Evolutionary conservation across 805 yeast species (phyloP), one percentile per base, ranked within the genome.

Genomic region (Saccharomyces jurei): DNA sequence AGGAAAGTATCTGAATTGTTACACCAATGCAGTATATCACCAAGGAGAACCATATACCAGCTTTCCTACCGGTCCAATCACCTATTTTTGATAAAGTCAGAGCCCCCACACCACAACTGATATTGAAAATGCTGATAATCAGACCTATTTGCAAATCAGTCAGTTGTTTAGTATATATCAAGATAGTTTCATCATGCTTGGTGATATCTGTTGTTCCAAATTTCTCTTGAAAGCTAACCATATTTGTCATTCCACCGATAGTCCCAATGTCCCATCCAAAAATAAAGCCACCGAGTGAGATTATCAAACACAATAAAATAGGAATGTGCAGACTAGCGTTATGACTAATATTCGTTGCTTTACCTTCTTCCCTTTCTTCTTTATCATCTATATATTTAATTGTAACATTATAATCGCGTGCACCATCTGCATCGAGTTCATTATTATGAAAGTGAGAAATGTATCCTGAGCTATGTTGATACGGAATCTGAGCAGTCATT

Each of bases 221-320:
- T 58, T 83, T 74, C 11, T 64, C 54, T 51, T 70, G 65, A 66
- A 77, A 83, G 58, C 82, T 82, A 22, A 75, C 63, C 84, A 83
- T 77, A 63, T 81, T 80, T 30, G 83, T 80, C 57, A 84, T 78
- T 53, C 89, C 88, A n/a, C 87, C 83, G 64, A 85, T 82, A 54
- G 86, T 83, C 64, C 89, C 89, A 41, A 88, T 82, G 71, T 85
- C 90, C 77, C 83, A 85, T 51, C 90, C 90, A 61, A 83, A 83
- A 36, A 83, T 82, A 64, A 81, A 84, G 29, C 89, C 90, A 62
- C 86, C 86, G 60, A 83, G 83, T 5, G 88, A 83, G 53, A 84
- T 80, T 52, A 80, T 62, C n/a, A 76, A 61, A 69, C 89, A 82
- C 29, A 69, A 71, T 51, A 64, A n/a, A 13, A 70, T 57, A n/a